phyloP scores from a whole-genome alignment of 192 early-diverging fungal species.

The Linnemannia hyalina region DNA sequence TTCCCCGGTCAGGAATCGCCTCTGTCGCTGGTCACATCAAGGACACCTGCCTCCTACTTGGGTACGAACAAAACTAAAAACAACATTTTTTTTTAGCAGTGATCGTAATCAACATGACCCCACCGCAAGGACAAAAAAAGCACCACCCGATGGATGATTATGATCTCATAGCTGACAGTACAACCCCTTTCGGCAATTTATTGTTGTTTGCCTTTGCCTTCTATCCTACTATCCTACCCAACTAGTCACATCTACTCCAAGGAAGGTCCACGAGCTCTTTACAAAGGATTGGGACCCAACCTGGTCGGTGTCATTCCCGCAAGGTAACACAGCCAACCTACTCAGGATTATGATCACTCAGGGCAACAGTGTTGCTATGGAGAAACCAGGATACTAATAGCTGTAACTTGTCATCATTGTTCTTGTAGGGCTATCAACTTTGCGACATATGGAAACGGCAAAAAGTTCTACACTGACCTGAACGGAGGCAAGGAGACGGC shows the following conservation, averaged over 20 bases:
- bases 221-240: background rate
- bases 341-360: background rate
- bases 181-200: background rate
- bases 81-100: background rate
- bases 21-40: constrained; percentile 63
- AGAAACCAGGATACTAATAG: background rate
- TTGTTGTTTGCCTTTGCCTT: background rate
- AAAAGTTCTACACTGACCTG: constrained; percentile 79
- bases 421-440: constrained; percentile 89
- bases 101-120: background rate
- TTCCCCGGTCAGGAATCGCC: constrained; percentile 25
- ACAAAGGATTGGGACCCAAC: constrained; percentile 96
- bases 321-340: constrained; percentile 61
- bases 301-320: constrained; percentile 95
- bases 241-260: constrained; percentile 70
- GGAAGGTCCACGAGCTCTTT: constrained; percentile 89
- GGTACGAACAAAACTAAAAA: constrained; percentile 33
- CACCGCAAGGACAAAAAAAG: background rate
- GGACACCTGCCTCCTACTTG: constrained; percentile 61
- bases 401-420: background rate
- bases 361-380: background rate
- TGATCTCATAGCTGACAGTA: background rate
- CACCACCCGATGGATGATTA: background rate
- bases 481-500: constrained; percentile 85
- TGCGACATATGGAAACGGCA: constrained; percentile 91